Conservation (phyloP, 2,329 filamentous ascomycete species). For the Anisogramma anomala region DNA sequence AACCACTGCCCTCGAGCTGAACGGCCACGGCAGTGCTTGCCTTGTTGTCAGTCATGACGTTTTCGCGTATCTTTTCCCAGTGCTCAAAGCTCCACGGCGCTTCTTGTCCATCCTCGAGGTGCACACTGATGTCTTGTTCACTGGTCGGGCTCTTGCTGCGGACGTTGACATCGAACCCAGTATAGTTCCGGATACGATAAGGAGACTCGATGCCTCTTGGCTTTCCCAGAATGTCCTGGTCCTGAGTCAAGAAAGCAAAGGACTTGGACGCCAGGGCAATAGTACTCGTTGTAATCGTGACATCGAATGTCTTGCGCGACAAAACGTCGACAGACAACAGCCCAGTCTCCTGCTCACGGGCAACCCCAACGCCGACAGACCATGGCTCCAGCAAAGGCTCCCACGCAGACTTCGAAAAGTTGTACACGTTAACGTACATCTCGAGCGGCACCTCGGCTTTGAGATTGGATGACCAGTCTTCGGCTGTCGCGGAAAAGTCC, state of each 20-base stretch:
- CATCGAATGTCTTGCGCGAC: conserved; percentile 81
- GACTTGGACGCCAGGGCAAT: conserved; percentile 92
- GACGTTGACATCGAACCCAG: conserved; percentile 78
- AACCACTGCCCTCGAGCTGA: conserved; percentile 82
- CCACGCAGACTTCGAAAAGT: conserved; percentile 98
- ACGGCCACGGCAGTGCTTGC: conserved; percentile 66
- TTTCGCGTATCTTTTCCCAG: conserved; percentile 92
- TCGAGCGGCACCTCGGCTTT: conserved; percentile 84
- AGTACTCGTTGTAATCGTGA: conserved; percentile 85
- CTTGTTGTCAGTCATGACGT: conserved; percentile 70
- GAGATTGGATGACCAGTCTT: conserved; percentile 83
- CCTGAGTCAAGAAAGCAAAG: conserved; percentile 73
- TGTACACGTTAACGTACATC: conserved; percentile 93
- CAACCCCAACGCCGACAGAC: conserved; percentile 84
- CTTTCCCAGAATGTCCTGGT: conserved; percentile 87
- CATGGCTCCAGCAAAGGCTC: conserved; percentile 93
- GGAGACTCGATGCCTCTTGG: conserved; percentile 84
- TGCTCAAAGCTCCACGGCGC: conserved; percentile 95
- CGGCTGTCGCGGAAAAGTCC: conserved; percentile 70
- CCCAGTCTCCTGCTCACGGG: conserved; percentile 63
- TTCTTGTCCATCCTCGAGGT: conserved; percentile 79
- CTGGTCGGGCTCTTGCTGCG: conserved; percentile 61
- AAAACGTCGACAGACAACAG: conserved; percentile 72
- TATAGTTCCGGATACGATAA: conserved; percentile 90
- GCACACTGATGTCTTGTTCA: conserved; percentile 61